Evolutionary conservation across 805 yeast species (phyloP).

Genomic region (Wickerhamomyces sydowiorum): DNA sequence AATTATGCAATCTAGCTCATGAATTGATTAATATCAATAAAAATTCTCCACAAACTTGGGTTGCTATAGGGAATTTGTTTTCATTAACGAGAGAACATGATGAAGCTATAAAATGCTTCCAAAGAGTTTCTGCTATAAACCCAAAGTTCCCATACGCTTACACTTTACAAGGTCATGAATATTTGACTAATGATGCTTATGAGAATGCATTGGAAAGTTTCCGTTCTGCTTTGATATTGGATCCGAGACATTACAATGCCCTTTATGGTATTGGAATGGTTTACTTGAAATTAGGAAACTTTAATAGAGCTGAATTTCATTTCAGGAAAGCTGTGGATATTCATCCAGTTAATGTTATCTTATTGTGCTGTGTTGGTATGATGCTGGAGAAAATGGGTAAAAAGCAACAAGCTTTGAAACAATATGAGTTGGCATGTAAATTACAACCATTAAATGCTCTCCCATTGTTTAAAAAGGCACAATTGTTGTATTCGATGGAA

Average conservation of each 20-base stretch:
- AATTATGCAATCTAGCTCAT: conserved; percentile 74
- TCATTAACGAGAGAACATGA: conserved; percentile 81
- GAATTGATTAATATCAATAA: conserved; percentile 66
- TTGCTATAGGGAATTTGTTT: conserved; percentile 82
- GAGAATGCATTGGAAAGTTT: conserved; percentile 84
- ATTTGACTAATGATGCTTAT: conserved; percentile 79
- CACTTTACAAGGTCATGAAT: conserved; percentile 92
- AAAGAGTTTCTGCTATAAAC: conserved; percentile 66
- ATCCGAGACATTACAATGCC: conserved; percentile 86
- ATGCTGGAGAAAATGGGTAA: conserved; percentile 74
- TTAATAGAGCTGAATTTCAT: conserved; percentile 76
- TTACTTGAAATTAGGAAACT: conserved; percentile 78
- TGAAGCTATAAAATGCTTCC: conserved; percentile 84
- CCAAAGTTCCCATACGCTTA: conserved; percentile 79
- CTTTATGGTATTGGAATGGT: conserved; percentile 96
- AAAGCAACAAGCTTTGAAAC: conserved; percentile 66
- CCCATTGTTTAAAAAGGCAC: conserved; percentile 86
- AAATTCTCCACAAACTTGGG: conserved; percentile 83
- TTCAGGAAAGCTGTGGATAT: conserved; percentile 83
- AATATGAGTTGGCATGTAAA: conserved; percentile 77
- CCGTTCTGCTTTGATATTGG: conserved; percentile 69
- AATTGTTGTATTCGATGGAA: conserved; percentile 65
- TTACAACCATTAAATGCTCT: conserved; percentile 82
- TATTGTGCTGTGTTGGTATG: conserved; percentile 92
- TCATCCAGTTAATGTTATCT: conserved; percentile 84